Percentiles rank a stretch among this genome's conserved stretches.
Evolutionary conservation across 176 grass and related monocot genomes (phyloP).

Genomic region (Tillandsia fasciculata): DNA sequence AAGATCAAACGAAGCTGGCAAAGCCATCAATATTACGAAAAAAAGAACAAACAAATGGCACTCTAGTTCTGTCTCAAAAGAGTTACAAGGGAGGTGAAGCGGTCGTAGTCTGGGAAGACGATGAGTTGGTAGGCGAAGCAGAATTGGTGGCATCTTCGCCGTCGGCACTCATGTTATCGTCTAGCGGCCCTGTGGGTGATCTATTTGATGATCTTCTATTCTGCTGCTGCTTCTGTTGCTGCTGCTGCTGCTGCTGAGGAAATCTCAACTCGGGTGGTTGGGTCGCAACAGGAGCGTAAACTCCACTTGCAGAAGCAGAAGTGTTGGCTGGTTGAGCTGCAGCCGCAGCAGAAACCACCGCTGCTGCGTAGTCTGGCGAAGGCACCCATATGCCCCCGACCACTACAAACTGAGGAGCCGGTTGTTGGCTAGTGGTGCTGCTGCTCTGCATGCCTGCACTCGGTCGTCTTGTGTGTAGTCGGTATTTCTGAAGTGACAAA

Average conservation of each 20-base stretch:
- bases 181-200: conserved; percentile 8
- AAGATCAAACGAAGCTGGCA: not conserved
- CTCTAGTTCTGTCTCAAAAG: not conserved
- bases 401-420: conserved; percentile 34
- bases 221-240: not conserved
- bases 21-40: not conserved
- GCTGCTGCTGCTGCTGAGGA: not conserved
- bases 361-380: conserved; percentile 23
- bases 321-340: conserved; percentile 13
- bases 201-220: not conserved
- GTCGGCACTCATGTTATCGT: conserved; percentile 4
- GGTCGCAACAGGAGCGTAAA: conserved; percentile 34
- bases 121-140: conserved; percentile 30
- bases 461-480: conserved; percentile 48
- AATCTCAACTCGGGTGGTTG: conserved; percentile 1
- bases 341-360: not conserved
- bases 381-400: conserved; percentile 50
- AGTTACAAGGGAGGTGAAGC: conserved; percentile 11
- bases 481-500: conserved; percentile 41
- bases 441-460: conserved; percentile 26
- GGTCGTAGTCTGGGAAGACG: conserved; percentile 42
- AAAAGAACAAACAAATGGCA: not conserved
- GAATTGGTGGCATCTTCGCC: conserved; percentile 12
- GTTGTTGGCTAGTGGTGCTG: not conserved
- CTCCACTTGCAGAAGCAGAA: conserved; percentile 4